A percentile compares a stretch with the other conserved stretches of the same genome.
Conservation (phyloP, 345 rosid genomes). For the Pelargonium nanum region DNA sequence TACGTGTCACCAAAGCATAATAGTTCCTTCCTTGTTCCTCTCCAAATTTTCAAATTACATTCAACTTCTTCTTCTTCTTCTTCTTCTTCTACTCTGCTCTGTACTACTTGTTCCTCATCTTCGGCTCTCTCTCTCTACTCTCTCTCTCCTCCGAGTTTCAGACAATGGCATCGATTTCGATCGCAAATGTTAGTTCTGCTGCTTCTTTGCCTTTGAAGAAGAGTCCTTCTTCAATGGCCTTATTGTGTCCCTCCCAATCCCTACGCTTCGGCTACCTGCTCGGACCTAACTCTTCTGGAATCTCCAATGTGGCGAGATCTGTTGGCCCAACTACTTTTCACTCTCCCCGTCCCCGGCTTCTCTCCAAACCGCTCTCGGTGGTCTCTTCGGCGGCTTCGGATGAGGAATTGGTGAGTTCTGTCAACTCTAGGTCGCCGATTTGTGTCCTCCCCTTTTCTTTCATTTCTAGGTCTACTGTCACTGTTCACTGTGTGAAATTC, state of each 20-base stretch:
- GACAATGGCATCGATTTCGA: slow-evolving; percentile 17
- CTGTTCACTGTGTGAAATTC: too few relatives aligned
- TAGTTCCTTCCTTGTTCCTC: neutral
- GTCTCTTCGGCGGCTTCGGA: slow-evolving; percentile 50
- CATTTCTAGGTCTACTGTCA: neutral
- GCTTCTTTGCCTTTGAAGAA: slow-evolving; percentile 5
- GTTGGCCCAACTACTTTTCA: slow-evolving; percentile 20
- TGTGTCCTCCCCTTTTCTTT: neutral
- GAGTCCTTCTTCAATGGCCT: slow-evolving; percentile 4
- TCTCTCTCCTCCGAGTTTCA: neutral
- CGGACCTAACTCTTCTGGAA: slow-evolving; percentile 7
- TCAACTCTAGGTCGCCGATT: neutral
- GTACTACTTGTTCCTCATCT: neutral
- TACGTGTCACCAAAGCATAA: slow-evolving; percentile 7
- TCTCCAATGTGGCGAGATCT: slow-evolving; percentile 10
- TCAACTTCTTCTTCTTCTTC: neutral
- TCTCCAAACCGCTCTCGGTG: slow-evolving; percentile 15
- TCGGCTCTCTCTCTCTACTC: neutral
- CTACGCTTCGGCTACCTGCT: slow-evolving; percentile 12
- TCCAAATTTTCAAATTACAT: neutral
- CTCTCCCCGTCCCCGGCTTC: slow-evolving; percentile 19
- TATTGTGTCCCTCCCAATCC: slow-evolving; percentile 10
- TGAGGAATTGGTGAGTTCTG: slow-evolving; percentile 43
- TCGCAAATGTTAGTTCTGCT: slow-evolving; percentile 26
- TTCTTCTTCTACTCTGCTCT: neutral